Evolutionary conservation across 495 filamentous ascomycete genomes (phyloP).

Genomic region (Xylaria bambusicola): DNA sequence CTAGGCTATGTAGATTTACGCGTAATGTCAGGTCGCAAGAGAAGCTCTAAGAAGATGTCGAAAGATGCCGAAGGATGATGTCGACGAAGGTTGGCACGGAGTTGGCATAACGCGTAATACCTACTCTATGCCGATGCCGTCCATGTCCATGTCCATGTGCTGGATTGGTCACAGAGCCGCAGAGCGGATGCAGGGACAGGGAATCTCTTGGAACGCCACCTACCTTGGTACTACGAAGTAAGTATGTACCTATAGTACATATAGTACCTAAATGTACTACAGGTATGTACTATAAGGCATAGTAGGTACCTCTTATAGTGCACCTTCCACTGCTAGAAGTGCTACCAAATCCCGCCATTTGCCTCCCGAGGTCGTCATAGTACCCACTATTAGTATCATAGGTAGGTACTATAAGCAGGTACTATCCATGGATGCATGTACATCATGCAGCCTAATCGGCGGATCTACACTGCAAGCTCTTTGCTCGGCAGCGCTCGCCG

Average conservation of each 20-base stretch:
- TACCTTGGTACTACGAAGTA: not conserved
- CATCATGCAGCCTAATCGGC: not conserved
- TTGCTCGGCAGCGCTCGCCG: not conserved
- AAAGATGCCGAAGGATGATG: not conserved
- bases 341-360: too few species aligned
- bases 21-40: too few species aligned
- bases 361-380: too few species aligned
- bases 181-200: slow-evolving; percentile 12
- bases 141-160: not conserved
- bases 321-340: too few species aligned
- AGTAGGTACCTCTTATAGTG: too few species aligned
- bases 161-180: slow-evolving; percentile 7
- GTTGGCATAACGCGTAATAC: not conserved
- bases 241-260: not conserved
- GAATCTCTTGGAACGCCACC: too few species aligned
- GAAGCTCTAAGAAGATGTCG: too few species aligned
- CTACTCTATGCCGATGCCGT: not conserved
- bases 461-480: slow-evolving; percentile 11
- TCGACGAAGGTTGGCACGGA: not conserved
- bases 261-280: too few species aligned
- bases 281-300: too few species aligned
- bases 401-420: too few species aligned
- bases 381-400: too few species aligned
- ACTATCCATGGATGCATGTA: too few species aligned
- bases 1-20: not conserved